Conservation (phyloP, 2,329 filamentous ascomycete genomes). For the Moelleriella libera region DNA sequence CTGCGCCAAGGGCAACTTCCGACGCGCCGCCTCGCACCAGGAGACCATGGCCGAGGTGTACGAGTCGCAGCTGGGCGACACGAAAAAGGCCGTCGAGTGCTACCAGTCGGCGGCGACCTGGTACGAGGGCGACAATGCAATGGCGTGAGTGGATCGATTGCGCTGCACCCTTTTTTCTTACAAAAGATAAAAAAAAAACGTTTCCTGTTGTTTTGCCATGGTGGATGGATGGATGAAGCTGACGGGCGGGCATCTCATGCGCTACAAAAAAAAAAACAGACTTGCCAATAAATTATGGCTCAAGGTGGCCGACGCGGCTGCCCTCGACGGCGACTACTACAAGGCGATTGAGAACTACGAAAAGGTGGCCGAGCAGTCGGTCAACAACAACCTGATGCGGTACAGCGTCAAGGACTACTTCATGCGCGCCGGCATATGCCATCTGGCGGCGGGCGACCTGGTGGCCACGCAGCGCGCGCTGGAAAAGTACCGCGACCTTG, state of each 20-base stretch:
- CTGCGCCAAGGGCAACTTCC: slow-evolving; percentile 78
- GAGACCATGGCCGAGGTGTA: slow-evolving; percentile 79
- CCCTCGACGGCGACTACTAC: slow-evolving; percentile 70
- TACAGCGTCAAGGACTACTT: slow-evolving; percentile 95
- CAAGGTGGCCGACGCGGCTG: slow-evolving; percentile 80
- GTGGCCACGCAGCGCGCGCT: slow-evolving; percentile 69
- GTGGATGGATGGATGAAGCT: neutral
- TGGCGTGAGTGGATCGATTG: slow-evolving; percentile 52
- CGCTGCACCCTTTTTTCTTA: too few species aligned
- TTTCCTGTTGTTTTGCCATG: too few species aligned
- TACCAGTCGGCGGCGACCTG: slow-evolving; percentile 80
- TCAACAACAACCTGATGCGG: slow-evolving; percentile 85
- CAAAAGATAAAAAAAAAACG: too few species aligned
- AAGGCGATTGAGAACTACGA: slow-evolving; percentile 74
- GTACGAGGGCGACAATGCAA: slow-evolving; percentile 79
- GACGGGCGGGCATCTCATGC: too few species aligned
- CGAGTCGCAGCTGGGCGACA: slow-evolving; percentile 68
- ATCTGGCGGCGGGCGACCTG: slow-evolving; percentile 59
- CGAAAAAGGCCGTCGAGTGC: slow-evolving; percentile 62
- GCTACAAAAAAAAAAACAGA: too few species aligned
- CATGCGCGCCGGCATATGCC: slow-evolving; percentile 85
- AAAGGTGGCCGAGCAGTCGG: slow-evolving; percentile 61
- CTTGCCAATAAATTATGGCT: slow-evolving; percentile 88
- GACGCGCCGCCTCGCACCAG: slow-evolving; percentile 80
- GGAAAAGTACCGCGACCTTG: slow-evolving; percentile 67